These are phyloP conservation scores for Xylariaceae sp. DNA, from an alignment of 2,329 filamentous ascomycete species.

Conservation along the genomic window DNA sequence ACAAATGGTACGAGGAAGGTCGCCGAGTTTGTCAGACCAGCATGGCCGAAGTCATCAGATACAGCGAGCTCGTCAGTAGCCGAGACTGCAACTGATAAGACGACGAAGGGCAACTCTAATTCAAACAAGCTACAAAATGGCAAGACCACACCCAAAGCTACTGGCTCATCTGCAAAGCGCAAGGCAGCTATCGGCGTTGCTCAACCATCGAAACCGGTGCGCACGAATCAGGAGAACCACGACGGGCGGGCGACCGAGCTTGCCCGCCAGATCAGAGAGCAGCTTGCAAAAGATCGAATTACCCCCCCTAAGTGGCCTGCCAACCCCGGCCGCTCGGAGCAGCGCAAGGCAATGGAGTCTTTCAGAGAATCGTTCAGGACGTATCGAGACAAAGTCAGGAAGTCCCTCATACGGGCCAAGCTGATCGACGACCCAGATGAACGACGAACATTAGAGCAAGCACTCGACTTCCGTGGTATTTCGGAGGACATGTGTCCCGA, in stretches of 20 bases:
- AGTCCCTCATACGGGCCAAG: conserved; percentile 56
- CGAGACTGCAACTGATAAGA: conserved; percentile 7
- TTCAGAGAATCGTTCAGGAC: conserved; percentile 56
- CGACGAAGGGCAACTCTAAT: conserved; percentile 17
- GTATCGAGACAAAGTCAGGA: conserved; percentile 56
- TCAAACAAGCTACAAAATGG: conserved; percentile 16
- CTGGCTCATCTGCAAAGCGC: conserved; percentile 10
- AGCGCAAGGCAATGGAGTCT: conserved; percentile 50
- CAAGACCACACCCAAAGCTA: conserved; percentile 10
- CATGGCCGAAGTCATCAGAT: conserved; percentile 22
- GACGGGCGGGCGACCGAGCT: conserved; percentile 25
- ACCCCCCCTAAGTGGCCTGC: conserved; percentile 54
- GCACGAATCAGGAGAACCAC: background rate
- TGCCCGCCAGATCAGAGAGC: conserved; percentile 50
- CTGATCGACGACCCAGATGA: conserved; percentile 65
- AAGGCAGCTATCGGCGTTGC: background rate
- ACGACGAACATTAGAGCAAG: conserved; percentile 59
- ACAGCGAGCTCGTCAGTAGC: background rate
- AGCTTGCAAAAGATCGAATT: conserved; percentile 55
- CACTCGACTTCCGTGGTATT: conserved; percentile 65
- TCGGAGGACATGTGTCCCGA: conserved; percentile 70
- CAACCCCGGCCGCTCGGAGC: conserved; percentile 51
- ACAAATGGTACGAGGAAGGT: conserved; percentile 11
- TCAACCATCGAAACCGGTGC: too few relatives aligned
- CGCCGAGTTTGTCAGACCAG: conserved; percentile 24